Conservation (phyloP, 2,329 filamentous ascomycete genomes). For the Epichloe sylvatica region DNA sequence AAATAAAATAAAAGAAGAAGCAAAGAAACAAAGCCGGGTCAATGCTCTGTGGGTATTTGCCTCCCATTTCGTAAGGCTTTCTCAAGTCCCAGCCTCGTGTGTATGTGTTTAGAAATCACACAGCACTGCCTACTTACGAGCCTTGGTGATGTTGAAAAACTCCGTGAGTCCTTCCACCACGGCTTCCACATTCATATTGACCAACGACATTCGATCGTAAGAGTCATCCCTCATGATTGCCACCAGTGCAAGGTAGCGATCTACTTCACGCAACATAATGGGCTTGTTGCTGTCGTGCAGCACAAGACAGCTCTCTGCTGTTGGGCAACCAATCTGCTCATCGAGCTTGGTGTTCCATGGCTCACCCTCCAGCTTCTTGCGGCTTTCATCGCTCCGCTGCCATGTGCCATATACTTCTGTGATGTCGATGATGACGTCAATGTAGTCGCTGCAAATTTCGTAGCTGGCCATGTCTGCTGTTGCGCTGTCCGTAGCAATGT, state of each 20-base stretch:
- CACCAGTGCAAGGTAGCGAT: slow-evolving; percentile 64
- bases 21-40: too few species aligned
- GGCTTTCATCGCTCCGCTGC: slow-evolving; percentile 41
- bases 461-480: slow-evolving; percentile 92
- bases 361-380: slow-evolving; percentile 41
- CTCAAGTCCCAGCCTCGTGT: background rate
- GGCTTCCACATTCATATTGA: slow-evolving; percentile 77
- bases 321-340: slow-evolving; percentile 51
- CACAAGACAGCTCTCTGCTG: slow-evolving; percentile 55
- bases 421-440: slow-evolving; percentile 95
- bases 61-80: background rate
- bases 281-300: slow-evolving; percentile 49
- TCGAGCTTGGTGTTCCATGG: slow-evolving; percentile 49
- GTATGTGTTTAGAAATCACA: background rate
- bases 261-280: slow-evolving; percentile 55
- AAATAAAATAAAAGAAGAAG: too few species aligned
- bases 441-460: slow-evolving; percentile 96
- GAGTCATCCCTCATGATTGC: slow-evolving; percentile 79
- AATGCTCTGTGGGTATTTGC: background rate
- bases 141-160: slow-evolving; percentile 62
- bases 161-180: slow-evolving; percentile 66
- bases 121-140: slow-evolving; percentile 22
- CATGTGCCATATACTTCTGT: slow-evolving; percentile 85
- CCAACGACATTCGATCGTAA: slow-evolving; percentile 69
- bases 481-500: slow-evolving; percentile 89